Base-by-base conservation (phyloP, 2,329 filamentous ascomycete species). In the Trichophyton rubrum region DNA sequence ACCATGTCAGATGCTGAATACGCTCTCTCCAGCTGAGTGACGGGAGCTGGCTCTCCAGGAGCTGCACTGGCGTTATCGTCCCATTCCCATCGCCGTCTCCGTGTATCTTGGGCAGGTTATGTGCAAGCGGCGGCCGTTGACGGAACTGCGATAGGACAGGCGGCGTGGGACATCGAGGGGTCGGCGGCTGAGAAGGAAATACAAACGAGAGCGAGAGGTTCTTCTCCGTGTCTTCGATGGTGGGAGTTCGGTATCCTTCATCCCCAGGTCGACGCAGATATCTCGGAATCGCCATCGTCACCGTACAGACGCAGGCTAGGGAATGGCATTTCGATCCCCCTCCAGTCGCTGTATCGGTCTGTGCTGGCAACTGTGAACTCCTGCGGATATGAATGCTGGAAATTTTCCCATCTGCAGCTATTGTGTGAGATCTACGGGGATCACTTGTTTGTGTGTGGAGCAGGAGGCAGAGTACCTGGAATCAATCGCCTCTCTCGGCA, bases 1-100 rank as follows among this genome's bases (percentile, higher is more conserved):
- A 90, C 88, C 88, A 92, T 0, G 83, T 85, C 64, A 84, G 80
- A 72, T 85, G 83, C 58, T 79, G 73, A 51, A 85, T 78, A n/a
- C 83, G 73, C 64, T 82, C 75, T 63, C 75, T 78, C 74, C 80
- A 82, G 51, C 72, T 68, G 20, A 81, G 68, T 13, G 66, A 62
- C 4, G 64, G 62, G 13, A 68, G 64, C 33, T 56, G 65, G 58
- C 55, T 66, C 17, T 63, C 58, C 40, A 49, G 35, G 3, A 45
- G 15, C 8, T 45, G 22, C 17, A 20, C 20, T 8, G 15, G 35
- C 58, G 47, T 59, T 59, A 51, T 41, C 5, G 45, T 24, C 3
- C 58, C 47, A 30, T 47, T 51, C 24, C 22, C 49, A 8, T 45
- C 17, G 41, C 38, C 56, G 24, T 43, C 60, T 15, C 55, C 55